phyloP scores from a whole-genome alignment of 305 asterid genomes.

The Fraxinus baroniana region DNA sequence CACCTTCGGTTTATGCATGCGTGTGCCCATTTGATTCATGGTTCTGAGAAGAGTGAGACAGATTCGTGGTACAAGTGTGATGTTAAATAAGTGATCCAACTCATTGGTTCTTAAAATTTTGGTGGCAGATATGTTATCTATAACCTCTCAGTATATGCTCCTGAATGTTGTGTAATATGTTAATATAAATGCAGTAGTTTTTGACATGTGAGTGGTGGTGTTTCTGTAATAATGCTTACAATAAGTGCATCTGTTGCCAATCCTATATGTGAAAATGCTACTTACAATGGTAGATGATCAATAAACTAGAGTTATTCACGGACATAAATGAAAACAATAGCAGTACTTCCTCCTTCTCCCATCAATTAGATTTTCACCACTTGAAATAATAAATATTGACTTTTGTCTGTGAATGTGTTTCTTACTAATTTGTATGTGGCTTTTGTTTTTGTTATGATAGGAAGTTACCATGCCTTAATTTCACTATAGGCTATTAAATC shows the following conservation, averaged over 20 bases:
- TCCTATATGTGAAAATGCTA: background rate
- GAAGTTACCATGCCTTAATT: conserved; percentile 1
- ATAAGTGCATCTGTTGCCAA: conserved; percentile 3
- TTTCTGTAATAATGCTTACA: background rate
- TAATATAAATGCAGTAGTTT: background rate
- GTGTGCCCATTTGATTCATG: conserved; percentile 2
- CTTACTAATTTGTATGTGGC: background rate
- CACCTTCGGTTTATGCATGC: background rate
- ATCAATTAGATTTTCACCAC: background rate
- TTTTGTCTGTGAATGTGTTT: conserved; percentile 7
- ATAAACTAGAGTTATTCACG: background rate
- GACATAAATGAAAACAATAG: background rate
- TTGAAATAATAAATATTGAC: background rate
- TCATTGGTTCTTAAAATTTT: background rate
- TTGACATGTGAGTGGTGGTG: background rate
- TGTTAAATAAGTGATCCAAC: background rate
- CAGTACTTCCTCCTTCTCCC: background rate
- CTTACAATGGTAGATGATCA: background rate
- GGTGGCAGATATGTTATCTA: background rate
- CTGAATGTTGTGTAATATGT: background rate
- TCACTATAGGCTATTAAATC: background rate
- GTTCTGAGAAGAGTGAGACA: background rate
- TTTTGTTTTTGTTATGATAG: conserved; percentile 6
- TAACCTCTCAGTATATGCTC: background rate
- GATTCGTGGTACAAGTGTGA: background rate